Conservation (phyloP, 2,329 filamentous ascomycete species). For the Pseudogymnoascus sp. region DNA sequence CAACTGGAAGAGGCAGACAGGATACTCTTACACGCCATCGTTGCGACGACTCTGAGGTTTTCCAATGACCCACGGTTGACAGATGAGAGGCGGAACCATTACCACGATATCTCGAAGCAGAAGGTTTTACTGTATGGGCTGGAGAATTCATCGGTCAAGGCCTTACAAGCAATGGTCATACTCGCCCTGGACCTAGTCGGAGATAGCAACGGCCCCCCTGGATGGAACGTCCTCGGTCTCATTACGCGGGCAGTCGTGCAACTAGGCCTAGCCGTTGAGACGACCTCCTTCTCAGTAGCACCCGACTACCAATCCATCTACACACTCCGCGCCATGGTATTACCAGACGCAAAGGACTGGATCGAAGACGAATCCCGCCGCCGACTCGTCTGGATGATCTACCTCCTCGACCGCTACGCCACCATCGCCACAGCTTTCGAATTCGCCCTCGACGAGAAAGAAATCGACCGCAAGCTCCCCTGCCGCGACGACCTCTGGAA, state of each 20-base stretch:
- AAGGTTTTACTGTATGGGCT: constrained; percentile 81
- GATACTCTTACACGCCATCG: constrained; percentile 79
- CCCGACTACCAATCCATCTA: constrained; percentile 82
- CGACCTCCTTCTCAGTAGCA: constrained; percentile 69
- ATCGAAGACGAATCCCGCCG: constrained; percentile 84
- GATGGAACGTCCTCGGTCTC: constrained; percentile 84
- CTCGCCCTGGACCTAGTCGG: constrained; percentile 79
- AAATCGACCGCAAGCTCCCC: constrained; percentile 79
- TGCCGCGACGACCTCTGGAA: constrained; percentile 83
- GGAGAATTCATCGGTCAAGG: constrained; percentile 83
- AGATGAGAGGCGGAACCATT: constrained; percentile 63
- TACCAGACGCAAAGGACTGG: constrained; percentile 77
- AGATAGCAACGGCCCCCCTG: constrained; percentile 80
- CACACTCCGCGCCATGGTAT: constrained; percentile 74
- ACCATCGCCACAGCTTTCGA: constrained; percentile 89
- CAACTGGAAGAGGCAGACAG: constrained; percentile 73
- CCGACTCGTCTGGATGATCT: constrained; percentile 90
- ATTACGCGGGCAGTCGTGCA: constrained; percentile 87
- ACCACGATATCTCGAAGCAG: constrained; percentile 75
- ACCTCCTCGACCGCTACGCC: constrained; percentile 80
- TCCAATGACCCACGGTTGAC: constrained; percentile 71
- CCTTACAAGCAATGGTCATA: constrained; percentile 80
- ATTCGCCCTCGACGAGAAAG: constrained; percentile 80
- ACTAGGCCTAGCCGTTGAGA: constrained; percentile 76
- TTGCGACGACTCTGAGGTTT: constrained; percentile 79